These are phyloP conservation scores for Anethum foeniculum DNA, from an alignment of 140 eudicot genomes.

Conservation along the genomic window DNA sequence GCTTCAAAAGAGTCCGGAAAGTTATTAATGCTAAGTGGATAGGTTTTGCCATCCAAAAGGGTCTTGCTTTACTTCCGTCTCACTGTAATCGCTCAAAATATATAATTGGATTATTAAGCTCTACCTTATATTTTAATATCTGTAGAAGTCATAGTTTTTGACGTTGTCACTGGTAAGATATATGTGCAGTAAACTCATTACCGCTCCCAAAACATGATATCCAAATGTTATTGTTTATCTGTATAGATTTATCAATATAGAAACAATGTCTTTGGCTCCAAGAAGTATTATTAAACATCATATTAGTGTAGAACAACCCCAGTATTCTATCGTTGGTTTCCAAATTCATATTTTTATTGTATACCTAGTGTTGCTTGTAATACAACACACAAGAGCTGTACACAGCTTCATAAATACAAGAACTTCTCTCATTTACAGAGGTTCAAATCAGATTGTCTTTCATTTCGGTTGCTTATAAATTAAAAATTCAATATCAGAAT, in stretches of 20 bases:
- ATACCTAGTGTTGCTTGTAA: neutral
- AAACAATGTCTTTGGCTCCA: neutral
- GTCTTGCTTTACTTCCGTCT: neutral
- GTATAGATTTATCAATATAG: neutral
- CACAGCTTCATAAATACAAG: neutral
- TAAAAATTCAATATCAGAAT: neutral
- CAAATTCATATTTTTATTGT: neutral
- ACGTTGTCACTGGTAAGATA: neutral
- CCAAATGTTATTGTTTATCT: neutral
- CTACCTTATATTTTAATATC: neutral
- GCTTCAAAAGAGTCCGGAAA: neutral
- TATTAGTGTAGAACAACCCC: neutral
- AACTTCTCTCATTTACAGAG: constrained; percentile 1
- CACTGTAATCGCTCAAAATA: neutral
- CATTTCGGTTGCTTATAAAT: neutral
- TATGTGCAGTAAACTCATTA: neutral
- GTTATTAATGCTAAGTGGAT: neutral
- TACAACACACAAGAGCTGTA: neutral
- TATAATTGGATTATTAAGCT: neutral
- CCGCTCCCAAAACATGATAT: neutral
- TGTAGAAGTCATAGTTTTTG: neutral
- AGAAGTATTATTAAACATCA: neutral
- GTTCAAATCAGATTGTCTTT: neutral
- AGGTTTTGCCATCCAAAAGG: neutral
- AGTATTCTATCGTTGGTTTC: neutral